Percentiles rank a stretch among this genome's conserved stretches.
Conservation (phyloP, 176 grass and related monocot species). For the Zea mays region Zm-B73-REFERENCE-NAM-5.0 NC_050101.1:136382001-136382500, state of each 20-base stretch:
- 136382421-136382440: constrained; percentile 77
- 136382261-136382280: constrained; percentile 21
- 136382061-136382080: too few relatives aligned
- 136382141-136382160: too few relatives aligned
- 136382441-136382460: constrained; percentile 85
- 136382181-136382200: too few relatives aligned
- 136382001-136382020: too few relatives aligned
- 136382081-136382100: too few relatives aligned
- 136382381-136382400: constrained; percentile 5
- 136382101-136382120: too few relatives aligned
- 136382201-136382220: too few relatives aligned
- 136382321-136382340: constrained; percentile 31
- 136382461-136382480: constrained; percentile 95
- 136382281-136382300: constrained; percentile 32
- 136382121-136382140: too few relatives aligned
- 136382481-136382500: constrained; percentile 99
- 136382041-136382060: too few relatives aligned
- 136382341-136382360: constrained; percentile 24
- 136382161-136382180: too few relatives aligned
- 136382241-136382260: constrained; percentile 35
- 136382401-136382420: constrained; percentile 59
- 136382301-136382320: constrained; percentile 23
- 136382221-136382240: too few relatives aligned
- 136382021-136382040: too few relatives aligned
- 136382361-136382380: constrained; percentile 21